Evolutionary conservation across 768 basidiomycete species (phyloP).

Genomic region (Pulveroboletus ravenelii): DNA sequence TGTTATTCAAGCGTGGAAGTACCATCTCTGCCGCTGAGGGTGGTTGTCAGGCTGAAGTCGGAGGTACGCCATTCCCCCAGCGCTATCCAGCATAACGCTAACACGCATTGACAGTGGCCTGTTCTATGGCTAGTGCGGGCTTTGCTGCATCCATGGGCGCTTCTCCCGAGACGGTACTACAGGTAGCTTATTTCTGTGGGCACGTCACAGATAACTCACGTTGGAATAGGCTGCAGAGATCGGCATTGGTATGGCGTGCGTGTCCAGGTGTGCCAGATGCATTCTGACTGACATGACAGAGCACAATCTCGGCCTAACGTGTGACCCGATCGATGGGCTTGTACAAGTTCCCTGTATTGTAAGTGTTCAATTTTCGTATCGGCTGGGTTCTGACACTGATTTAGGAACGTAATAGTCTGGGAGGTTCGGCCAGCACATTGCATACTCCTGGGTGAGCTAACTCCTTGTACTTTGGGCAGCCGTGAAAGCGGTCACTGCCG

Average conservation of each 20-base stretch:
- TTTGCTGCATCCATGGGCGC: conserved; percentile 95
- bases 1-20: conserved; percentile 96
- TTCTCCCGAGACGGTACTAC: conserved; percentile 75
- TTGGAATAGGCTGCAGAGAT: conserved; percentile 71
- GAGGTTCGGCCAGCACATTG: conserved; percentile 44
- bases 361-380: conserved; percentile 10
- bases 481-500: conserved; percentile 90
- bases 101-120: conserved; percentile 58
- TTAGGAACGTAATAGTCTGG: conserved; percentile 81
- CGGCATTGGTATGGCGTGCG: conserved; percentile 62
- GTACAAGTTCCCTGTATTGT: conserved; percentile 97
- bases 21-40: conserved; percentile 97
- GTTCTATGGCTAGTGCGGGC: conserved; percentile 92
- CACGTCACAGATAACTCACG: neutral
- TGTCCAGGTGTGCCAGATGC: neutral
- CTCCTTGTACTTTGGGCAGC: conserved; percentile 39
- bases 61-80: conserved; percentile 44
- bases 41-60: conserved; percentile 93
- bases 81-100: neutral
- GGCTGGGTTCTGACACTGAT: conserved; percentile 1
- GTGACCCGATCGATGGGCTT: conserved; percentile 89
- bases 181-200: conserved; percentile 38
- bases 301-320: conserved; percentile 85
- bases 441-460: conserved; percentile 2
- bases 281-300: conserved; percentile 38